Evolutionary conservation across 2,329 filamentous ascomycete species (phyloP), one percentile per base, ranked within the genome.

Genomic region (Neofusicoccum ribis): DNA sequence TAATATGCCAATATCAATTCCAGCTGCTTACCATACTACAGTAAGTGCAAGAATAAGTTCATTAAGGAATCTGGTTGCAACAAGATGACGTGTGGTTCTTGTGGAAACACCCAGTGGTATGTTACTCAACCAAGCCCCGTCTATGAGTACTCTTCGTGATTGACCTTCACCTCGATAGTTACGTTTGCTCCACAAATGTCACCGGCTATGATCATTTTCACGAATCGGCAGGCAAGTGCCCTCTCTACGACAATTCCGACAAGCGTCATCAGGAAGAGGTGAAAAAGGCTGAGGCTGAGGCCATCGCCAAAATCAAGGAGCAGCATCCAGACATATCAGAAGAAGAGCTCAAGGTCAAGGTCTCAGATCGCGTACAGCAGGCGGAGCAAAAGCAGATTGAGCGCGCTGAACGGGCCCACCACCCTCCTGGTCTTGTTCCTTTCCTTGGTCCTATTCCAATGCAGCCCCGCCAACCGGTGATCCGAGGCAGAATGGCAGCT

Each of bases 61-160:
- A 85, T 96, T 74, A 96, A 96, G 73, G 85, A 89, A 41, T 75
- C 80, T 37, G 92, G 92, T 2, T 96, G 92, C 79, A 96, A 96
- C 79, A 93, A 93, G 77, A 91, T 96, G 85, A 83, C 76, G 0
- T 96, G 92, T 74, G 81, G 85, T 0, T 83, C 84, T n/a, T 88
- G 86, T 70, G 66, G 70, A 3, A 82, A 82, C 49, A 66, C 79
- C 7, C 85, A 88, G 75, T 88, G 86, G 76, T 85, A 82, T 67
- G 71, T 78, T 8, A n/a, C 36, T 27, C 9, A 23, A 31, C n/a
- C 6, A 31, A 31, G 6, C 27, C 23, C 15, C 52, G 15, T 23
- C 51, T 62, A n/a, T 23, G 31, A 52, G 9, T 20, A 20, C 23
- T 27, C 20, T 34, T 31, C 23, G 59, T 46, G 84, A 86, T 50